Base-by-base conservation (phyloP, 441 rosid genomes). In the Daphne laureola region DNA sequence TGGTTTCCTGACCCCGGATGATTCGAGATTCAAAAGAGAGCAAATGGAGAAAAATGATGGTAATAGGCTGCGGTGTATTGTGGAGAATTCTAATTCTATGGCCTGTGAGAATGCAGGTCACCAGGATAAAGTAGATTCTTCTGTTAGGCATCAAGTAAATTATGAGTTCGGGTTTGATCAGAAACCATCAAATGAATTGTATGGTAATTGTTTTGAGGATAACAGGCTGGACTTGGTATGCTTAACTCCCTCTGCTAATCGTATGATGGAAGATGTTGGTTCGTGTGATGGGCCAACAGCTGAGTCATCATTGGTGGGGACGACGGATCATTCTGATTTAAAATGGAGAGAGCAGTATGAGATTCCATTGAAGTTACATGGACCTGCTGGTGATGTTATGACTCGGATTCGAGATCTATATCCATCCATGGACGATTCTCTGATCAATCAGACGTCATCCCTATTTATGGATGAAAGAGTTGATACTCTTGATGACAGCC, bases 351-450 rank as follows among this genome's bases (percentile, higher is more conserved):
- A 41, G 46, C 69, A 15, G 11, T 51, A 48, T 66, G 64, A 66
- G 55, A 65, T 62, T 57, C 68, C 63, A 51, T 45, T 49, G 21
- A 68, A 69, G 44, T 57, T 67, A 36, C 64, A 58, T 25, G 74
- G 75, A 40, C 51, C 55, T 17, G 70, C 64, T 43, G 84, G 83
- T 63, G 91, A 86, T 59, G 57, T 70, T 59, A 72, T 67, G 48
- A 91, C 87, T 64, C 66, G 55, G 6, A 65, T 66, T 35, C 75
- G 83, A 45, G 83, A 83, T 72, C 86, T 83, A 5, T 62, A 69
- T 63, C 69, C 73, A 14, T 75, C 83, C 23, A 61, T 49, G 25
- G 73, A 70, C 57, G 82, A 72, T 64, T 72, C 72, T 64, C 61
- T 75, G 27, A 79, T 86, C 52, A 79, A 74, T 66, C 66, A 23